A percentile compares a stretch with the other conserved stretches of the same genome.
Evolutionary conservation across 345 rosid genomes (phyloP).

Genomic region (Excoecaria agallocha): DNA sequence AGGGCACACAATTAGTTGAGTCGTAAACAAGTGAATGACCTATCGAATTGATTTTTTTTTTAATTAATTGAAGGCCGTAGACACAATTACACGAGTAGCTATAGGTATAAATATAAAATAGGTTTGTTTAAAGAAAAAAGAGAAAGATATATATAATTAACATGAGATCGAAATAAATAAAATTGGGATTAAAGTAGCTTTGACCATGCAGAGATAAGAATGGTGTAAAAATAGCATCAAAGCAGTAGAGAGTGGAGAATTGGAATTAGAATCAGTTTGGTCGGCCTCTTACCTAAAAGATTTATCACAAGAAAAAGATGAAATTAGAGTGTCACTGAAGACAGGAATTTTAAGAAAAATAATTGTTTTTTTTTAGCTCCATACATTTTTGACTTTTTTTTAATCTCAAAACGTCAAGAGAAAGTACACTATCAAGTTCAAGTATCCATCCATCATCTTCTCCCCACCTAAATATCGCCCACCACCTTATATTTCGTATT

Average conservation of each 20-base stretch:
- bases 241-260: constrained; percentile 34
- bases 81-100: no score
- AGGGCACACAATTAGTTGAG: no score
- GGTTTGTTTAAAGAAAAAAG: no score
- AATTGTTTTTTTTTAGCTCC: constrained; percentile 8
- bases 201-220: not conserved
- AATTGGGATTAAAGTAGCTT: not conserved
- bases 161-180: not conserved
- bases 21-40: no score
- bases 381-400: constrained; percentile 27
- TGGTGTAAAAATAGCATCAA: constrained; percentile 16
- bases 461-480: no score
- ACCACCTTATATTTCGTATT: no score
- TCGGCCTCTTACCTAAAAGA: constrained; percentile 39
- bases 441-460: no score
- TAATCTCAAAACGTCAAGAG: constrained; percentile 11
- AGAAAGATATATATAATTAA: not conserved
- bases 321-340: constrained; percentile 33
- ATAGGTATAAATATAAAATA: no score
- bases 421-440: constrained; percentile 1
- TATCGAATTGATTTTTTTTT: no score
- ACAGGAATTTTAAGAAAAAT: constrained; percentile 27
- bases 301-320: not conserved
- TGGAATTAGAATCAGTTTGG: constrained; percentile 42
- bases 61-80: no score